phyloP scores from a whole-genome alignment of 441 rosid species.

The Erodium trifolium region DNA sequence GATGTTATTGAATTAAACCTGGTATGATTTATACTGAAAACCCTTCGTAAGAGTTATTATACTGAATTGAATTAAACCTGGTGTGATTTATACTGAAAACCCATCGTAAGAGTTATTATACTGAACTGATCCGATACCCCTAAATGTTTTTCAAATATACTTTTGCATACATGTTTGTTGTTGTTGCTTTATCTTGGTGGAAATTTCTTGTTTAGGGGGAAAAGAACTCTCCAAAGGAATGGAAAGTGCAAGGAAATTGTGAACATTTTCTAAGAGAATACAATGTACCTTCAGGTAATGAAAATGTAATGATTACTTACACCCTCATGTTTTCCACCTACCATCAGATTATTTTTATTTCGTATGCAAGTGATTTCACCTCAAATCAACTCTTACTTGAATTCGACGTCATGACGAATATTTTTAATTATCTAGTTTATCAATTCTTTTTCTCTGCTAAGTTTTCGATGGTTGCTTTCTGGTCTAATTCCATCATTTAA shows the following conservation, averaged over 20 bases:
- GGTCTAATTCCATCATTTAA: background rate
- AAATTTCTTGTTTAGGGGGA: conserved; percentile 36
- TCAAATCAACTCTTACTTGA: background rate
- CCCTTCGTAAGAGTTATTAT: background rate
- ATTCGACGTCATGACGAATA: background rate
- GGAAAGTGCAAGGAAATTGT: conserved; percentile 40
- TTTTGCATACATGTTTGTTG: too few species aligned
- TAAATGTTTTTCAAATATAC: too few species aligned
- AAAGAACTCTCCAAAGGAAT: conserved; percentile 24
- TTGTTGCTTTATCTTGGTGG: background rate
- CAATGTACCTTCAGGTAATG: conserved; percentile 53
- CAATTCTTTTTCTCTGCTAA: too few species aligned
- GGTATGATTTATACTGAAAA: conserved; percentile 30
- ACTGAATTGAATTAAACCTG: conserved; percentile 21
- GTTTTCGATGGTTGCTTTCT: too few species aligned
- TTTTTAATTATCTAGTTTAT: too few species aligned
- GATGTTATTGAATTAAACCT: conserved; percentile 47
- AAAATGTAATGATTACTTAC: conserved; percentile 11
- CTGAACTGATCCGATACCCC: too few species aligned
- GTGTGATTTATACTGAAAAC: conserved; percentile 27
- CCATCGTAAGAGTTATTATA: background rate
- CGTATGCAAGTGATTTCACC: background rate
- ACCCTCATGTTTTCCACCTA: background rate
- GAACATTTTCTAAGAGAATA: conserved; percentile 34
- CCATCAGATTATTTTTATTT: too few species aligned